Conservation (phyloP, 192 early-diverging fungal genomes). For the Phlyctochytrium planicorne region DNA sequence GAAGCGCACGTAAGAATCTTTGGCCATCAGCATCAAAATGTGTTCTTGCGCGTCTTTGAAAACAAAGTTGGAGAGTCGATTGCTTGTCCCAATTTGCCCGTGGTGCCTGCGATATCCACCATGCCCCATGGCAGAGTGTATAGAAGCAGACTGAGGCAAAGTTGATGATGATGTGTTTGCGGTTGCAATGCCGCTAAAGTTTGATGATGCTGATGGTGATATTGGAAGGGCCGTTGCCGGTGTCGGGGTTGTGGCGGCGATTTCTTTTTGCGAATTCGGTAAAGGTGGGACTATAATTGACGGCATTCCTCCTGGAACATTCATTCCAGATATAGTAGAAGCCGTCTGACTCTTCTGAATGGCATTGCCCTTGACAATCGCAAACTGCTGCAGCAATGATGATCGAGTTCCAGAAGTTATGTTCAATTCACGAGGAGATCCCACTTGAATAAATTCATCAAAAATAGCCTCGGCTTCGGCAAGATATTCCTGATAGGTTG, state of each 20-base stretch:
- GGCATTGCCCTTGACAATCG: conserved; percentile 3
- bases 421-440: conserved; percentile 39
- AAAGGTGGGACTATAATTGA: background rate
- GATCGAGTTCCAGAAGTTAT: conserved; percentile 30
- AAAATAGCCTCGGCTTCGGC: conserved; percentile 25
- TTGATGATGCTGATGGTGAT: background rate
- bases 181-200: background rate
- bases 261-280: background rate
- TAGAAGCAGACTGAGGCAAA: background rate
- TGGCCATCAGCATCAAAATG: background rate
- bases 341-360: background rate
- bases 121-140: background rate
- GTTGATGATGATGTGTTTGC: background rate
- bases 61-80: background rate
- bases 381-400: conserved; percentile 11
- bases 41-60: conserved; percentile 6
- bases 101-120: background rate
- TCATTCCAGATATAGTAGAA: background rate
- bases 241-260: background rate
- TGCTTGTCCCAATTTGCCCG: background rate
- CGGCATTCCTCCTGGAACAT: background rate
- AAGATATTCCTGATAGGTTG: conserved; percentile 30
- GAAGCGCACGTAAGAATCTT: conserved; percentile 2
- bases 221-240: background rate
- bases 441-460: conserved; percentile 40